A percentile compares a stretch with the other conserved stretches of the same genome.
Evolutionary conservation across 1,284 basidiomycete genomes (phyloP).

Genomic region (Microbotryum lychnidis-dioicae): DNA sequence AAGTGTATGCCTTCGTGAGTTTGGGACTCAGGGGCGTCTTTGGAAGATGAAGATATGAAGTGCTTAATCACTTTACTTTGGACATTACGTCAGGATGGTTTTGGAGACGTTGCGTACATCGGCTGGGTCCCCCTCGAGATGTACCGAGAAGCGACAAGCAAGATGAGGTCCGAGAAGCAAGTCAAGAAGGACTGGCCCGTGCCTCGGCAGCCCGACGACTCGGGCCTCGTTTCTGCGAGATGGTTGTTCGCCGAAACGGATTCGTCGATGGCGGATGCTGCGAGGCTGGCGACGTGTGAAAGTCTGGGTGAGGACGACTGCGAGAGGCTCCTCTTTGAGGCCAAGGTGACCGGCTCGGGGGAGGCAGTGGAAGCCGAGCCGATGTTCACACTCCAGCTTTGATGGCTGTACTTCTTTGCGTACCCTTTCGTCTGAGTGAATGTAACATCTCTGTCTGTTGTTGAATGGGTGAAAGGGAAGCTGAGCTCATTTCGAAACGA

Average conservation of each 20-base stretch:
- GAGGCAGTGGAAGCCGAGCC: too few species aligned
- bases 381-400: too few species aligned
- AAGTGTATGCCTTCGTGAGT: slow-evolving; percentile 26
- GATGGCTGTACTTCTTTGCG: too few species aligned
- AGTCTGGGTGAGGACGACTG: slow-evolving; percentile 45
- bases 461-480: too few species aligned
- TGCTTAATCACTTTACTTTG: not conserved
- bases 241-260: too few species aligned
- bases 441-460: too few species aligned
- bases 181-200: slow-evolving; percentile 25
- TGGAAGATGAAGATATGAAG: not conserved
- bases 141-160: slow-evolving; percentile 15
- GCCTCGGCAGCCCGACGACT: slow-evolving; percentile 23
- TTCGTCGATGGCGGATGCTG: not conserved
- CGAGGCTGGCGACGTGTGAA: slow-evolving; percentile 33
- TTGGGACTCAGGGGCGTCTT: not conserved
- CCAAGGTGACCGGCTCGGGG: too few species aligned
- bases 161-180: slow-evolving; percentile 22
- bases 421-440: too few species aligned
- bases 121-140: slow-evolving; percentile 27
- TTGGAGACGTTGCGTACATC: slow-evolving; percentile 27
- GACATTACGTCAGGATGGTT: slow-evolving; percentile 14
- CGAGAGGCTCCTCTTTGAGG: slow-evolving; percentile 15
- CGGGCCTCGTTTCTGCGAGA: slow-evolving; percentile 35
- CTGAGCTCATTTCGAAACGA: too few species aligned